Evolutionary conservation across 176 grass and related monocot genomes (phyloP).

Genomic region (Aegilops longissima): DNA sequence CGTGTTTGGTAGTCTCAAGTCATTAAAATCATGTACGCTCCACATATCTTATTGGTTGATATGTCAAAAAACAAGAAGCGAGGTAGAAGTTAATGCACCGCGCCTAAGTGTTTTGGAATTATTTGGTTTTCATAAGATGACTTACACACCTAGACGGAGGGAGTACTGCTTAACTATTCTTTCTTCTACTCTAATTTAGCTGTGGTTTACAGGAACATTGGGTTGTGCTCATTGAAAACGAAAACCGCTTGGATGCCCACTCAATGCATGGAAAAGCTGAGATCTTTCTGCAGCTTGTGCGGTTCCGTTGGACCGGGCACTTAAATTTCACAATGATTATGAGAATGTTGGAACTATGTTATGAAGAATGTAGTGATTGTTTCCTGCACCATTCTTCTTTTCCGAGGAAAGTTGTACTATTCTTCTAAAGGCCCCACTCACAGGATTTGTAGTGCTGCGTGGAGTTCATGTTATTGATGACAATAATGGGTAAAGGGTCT

Average conservation of each 20-base stretch:
- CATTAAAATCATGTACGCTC: no score
- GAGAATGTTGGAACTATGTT: background rate
- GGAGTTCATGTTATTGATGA: background rate
- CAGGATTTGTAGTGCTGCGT: background rate
- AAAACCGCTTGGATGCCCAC: constrained; percentile 32
- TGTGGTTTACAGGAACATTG: background rate
- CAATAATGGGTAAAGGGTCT: background rate
- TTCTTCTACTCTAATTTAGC: no score
- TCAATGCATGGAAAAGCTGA: background rate
- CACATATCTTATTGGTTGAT: no score
- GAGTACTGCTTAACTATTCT: no score
- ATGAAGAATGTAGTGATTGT: background rate
- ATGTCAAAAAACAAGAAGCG: no score
- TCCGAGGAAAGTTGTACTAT: background rate
- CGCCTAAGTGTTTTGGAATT: no score
- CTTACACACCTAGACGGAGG: no score
- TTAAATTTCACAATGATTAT: background rate
- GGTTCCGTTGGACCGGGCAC: background rate
- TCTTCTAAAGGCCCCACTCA: background rate
- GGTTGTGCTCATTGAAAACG: constrained; percentile 23
- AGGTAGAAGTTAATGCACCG: no score
- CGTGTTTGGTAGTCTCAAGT: no score
- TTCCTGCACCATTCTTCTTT: background rate
- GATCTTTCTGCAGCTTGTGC: background rate
- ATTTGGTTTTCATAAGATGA: no score